Evolutionary conservation across 768 basidiomycete species (phyloP).

Genomic region (Mycena rosella): DNA sequence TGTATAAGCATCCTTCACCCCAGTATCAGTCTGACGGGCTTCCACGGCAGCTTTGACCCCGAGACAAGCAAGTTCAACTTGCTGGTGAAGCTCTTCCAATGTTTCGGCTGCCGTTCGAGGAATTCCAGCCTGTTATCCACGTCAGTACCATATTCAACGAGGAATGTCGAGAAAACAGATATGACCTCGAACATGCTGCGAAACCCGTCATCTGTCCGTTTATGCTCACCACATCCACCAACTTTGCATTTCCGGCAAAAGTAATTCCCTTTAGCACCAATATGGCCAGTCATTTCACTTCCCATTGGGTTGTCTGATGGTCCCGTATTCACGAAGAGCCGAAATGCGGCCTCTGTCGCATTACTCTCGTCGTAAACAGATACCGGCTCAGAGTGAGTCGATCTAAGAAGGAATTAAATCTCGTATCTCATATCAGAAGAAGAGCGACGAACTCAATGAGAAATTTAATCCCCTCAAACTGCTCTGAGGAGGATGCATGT

Average conservation of each 20-base stretch:
- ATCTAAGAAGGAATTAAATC: neutral
- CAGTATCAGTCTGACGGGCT: slow-evolving; percentile 46
- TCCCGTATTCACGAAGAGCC: slow-evolving; percentile 42
- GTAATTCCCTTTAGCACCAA: slow-evolving; percentile 54
- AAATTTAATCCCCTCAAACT: slow-evolving; percentile 49
- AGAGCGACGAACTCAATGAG: slow-evolving; percentile 45
- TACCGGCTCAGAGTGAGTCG: slow-evolving; percentile 40
- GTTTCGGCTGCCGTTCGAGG: slow-evolving; percentile 38
- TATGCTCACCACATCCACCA: neutral
- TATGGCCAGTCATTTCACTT: slow-evolving; percentile 53
- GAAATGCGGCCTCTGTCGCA: slow-evolving; percentile 40
- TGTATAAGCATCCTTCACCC: slow-evolving; percentile 54
- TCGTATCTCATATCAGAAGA: neutral
- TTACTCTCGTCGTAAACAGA: slow-evolving; percentile 44
- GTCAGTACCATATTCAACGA: slow-evolving; percentile 1
- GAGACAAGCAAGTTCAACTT: slow-evolving; percentile 47
- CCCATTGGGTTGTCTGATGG: slow-evolving; percentile 56
- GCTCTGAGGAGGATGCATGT: slow-evolving; percentile 51
- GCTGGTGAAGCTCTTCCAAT: slow-evolving; percentile 41
- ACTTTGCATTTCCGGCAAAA: slow-evolving; percentile 55
- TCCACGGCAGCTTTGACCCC: slow-evolving; percentile 47
- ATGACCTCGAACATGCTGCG: neutral
- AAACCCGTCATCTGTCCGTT: neutral
- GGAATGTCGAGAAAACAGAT: neutral
- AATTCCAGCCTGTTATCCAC: slow-evolving; percentile 38